These are phyloP conservation scores for Parasarocladium wereldwijsianum DNA, from an alignment of 2,329 filamentous ascomycete species.

Conservation along the genomic window DNA sequence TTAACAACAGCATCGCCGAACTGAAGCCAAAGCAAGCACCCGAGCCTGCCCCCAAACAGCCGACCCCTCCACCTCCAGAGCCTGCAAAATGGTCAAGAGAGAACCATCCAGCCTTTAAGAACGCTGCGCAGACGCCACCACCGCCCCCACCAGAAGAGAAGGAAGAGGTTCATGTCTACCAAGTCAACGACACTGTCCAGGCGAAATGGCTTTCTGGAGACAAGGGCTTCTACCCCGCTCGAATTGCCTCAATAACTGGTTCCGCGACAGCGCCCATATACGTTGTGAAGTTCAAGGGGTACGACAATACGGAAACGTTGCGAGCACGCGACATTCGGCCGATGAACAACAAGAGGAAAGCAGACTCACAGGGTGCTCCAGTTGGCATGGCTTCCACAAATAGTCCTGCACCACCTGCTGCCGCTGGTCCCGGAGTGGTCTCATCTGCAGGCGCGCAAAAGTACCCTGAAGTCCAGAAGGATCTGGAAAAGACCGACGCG, in stretches of 20 bases:
- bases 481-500: slow-evolving; percentile 42
- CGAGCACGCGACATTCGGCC: slow-evolving; percentile 73
- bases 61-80: slow-evolving; percentile 33
- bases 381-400: no score
- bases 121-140: slow-evolving; percentile 18
- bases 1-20: slow-evolving; percentile 69
- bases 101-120: slow-evolving; percentile 66
- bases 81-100: slow-evolving; percentile 67
- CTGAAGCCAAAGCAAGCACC: slow-evolving; percentile 41
- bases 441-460: slow-evolving; percentile 40
- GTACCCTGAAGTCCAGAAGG: slow-evolving; percentile 46
- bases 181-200: slow-evolving; percentile 78
- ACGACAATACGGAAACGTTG: slow-evolving; percentile 71
- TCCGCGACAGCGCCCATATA: slow-evolving; percentile 86
- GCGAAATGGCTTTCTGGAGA: slow-evolving; percentile 88
- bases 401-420: slow-evolving; percentile 10
- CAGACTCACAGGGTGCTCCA: slow-evolving; percentile 50
- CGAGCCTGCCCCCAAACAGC: slow-evolving; percentile 27
- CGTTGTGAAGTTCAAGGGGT: slow-evolving; percentile 88
- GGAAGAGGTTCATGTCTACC: slow-evolving; percentile 44
- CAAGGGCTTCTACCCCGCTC: slow-evolving; percentile 78
- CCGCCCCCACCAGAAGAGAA: slow-evolving; percentile 30
- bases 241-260: slow-evolving; percentile 87
- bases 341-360: slow-evolving; percentile 69
- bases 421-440: slow-evolving; percentile 29